Conservation (phyloP, 1,139 yeast genomes). For the Yamadazyma spencermartinsiae region DNA sequence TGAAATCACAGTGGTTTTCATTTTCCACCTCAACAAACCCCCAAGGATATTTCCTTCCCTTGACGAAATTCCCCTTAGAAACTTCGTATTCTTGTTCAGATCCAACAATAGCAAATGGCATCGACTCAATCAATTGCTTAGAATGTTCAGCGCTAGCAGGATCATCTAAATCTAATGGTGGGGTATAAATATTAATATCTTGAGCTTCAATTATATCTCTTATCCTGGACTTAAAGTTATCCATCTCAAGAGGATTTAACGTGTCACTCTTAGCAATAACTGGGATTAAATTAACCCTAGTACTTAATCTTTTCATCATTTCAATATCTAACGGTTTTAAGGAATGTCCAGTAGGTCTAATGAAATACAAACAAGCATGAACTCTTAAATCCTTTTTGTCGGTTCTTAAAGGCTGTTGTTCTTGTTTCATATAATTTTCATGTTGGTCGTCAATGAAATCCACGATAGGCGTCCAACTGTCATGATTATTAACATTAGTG, state of each 20-base stretch:
- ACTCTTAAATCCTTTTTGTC: conserved; percentile 82
- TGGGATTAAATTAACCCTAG: conserved; percentile 92
- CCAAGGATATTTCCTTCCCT: conserved; percentile 97
- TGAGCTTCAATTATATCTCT: conserved; percentile 92
- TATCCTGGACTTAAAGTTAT: conserved; percentile 78
- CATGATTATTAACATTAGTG: conserved; percentile 89
- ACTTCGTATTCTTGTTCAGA: conserved; percentile 84
- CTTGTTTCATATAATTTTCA: conserved; percentile 92
- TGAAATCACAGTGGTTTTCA: conserved; percentile 93
- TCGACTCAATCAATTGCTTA: conserved; percentile 78
- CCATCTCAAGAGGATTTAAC: conserved; percentile 78
- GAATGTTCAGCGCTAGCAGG: conserved; percentile 79
- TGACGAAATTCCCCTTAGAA: conserved; percentile 71
- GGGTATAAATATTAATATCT: conserved; percentile 86
- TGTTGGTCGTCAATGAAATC: conserved; percentile 98
- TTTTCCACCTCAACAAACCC: conserved; percentile 97
- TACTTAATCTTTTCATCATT: conserved; percentile 82
- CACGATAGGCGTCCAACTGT: conserved; percentile 90
- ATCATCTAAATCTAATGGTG: conserved; percentile 75
- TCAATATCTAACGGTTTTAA: conserved; percentile 93
- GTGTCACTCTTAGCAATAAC: conserved; percentile 96
- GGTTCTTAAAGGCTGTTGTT: conserved; percentile 83
- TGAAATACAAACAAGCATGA: conserved; percentile 92
- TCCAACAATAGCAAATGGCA: conserved; percentile 95
- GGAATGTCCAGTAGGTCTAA: conserved; percentile 95